phyloP scores from a whole-genome alignment of 176 grass and related monocot species.

The Avena sativa region DNA sequence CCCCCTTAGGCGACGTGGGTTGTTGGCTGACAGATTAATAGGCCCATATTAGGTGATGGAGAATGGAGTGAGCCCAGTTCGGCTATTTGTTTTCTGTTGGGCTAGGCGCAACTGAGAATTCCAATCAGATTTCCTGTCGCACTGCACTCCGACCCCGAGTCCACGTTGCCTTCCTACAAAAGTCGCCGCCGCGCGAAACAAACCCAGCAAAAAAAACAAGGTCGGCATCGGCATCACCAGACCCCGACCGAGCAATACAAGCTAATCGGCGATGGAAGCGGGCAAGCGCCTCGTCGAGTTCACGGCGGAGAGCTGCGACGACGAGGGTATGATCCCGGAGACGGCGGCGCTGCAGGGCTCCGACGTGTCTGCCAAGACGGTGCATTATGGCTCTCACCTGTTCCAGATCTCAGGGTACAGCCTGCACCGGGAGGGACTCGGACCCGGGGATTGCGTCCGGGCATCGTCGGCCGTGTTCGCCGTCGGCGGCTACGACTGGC shows the following conservation, averaged over 20 bases:
- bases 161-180: neutral
- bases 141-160: no score
- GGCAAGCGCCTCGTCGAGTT: neutral
- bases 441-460: no score
- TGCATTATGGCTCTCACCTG: neutral
- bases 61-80: neutral
- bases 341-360: neutral
- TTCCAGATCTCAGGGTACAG: neutral
- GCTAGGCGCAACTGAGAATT: neutral
- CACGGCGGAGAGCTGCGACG: neutral
- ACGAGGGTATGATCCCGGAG: neutral
- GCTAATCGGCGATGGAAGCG: neutral
- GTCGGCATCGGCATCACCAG: neutral
- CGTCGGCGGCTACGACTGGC: slow-evolving; percentile 5
- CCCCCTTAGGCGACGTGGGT: neutral
- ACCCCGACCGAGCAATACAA: neutral
- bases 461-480: neutral
- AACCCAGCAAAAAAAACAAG: no score
- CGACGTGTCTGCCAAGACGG: neutral
- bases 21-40: neutral
- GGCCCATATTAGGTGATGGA: neutral
- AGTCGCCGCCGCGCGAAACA: no score
- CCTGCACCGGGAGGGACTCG: neutral
- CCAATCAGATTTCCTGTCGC: neutral
- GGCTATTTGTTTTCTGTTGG: neutral